Evolutionary conservation across 2,329 filamentous ascomycete species (phyloP), one percentile per base, ranked within the genome.

Genomic region (Phialocephala sp.): DNA sequence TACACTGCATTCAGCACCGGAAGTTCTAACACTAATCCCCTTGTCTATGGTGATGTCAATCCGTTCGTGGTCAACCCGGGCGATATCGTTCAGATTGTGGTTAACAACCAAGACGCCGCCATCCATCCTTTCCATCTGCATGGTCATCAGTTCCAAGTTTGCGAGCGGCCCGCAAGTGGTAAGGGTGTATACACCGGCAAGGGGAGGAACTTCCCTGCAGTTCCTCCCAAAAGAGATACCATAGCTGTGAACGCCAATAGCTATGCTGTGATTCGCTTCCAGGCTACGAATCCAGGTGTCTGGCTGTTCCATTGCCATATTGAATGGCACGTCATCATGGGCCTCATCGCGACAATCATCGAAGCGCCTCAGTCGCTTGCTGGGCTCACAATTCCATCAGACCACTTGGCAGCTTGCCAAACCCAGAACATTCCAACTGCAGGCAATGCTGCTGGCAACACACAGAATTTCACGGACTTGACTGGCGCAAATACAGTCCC

Each of bases 1-100:
- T 96, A 93, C 81, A 92, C 90, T 0, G 91, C 85, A 0, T 81
- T 96, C 3, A 87, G 87, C 1, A 59, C 64, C 0, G 87, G 86
- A 18, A 71, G 76, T 1, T 65, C 77, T 2, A 76, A 81, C 27
- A 77, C 77, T 24, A 81, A 91, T 65, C 80, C 87, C 0, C 68
- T 74, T 1, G 79, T 92, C 11, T 92, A 92, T 72, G 90, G 90
- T 32, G 75, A 82, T 41, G 84, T 85, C 76, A 89, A 91, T 72
- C 79, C 87, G 0, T 84, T 91, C 71, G 83, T 95, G 2, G 82
- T 94, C 4, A 80, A 86, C 20, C 84, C 88, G 65, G 85, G 84
- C 65, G 79, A 88, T 60, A 81, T 92, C 27, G 85, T 93, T 32
- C 79, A 84, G 68, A 79, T 85, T 32, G 77, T 83, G 14, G 68